phyloP scores from a whole-genome alignment of 2,329 filamentous ascomycete genomes.

The Exutisphaerella laricina region DNA sequence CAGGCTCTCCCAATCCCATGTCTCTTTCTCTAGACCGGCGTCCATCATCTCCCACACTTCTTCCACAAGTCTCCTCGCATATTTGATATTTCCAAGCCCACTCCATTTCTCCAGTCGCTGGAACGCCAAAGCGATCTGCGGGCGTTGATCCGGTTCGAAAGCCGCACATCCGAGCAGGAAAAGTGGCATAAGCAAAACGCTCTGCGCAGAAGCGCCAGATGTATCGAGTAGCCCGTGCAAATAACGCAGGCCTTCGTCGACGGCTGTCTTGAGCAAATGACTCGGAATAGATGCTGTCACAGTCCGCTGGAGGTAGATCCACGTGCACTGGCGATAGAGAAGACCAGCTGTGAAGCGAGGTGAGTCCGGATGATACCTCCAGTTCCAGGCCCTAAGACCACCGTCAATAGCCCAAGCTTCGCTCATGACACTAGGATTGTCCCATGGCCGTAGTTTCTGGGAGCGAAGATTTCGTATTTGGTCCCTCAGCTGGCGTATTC shows the following conservation, averaged over 20 bases:
- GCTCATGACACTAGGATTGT: slow-evolving; percentile 68
- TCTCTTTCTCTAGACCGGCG: slow-evolving; percentile 46
- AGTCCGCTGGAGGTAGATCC: slow-evolving; percentile 59
- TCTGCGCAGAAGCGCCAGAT: slow-evolving; percentile 45
- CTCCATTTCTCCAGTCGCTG: slow-evolving; percentile 51
- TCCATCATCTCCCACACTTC: slow-evolving; percentile 58
- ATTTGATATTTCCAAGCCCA: slow-evolving; percentile 53
- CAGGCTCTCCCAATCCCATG: slow-evolving; percentile 60
- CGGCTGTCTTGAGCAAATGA: slow-evolving; percentile 51
- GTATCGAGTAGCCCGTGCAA: slow-evolving; percentile 47
- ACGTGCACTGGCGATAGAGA: slow-evolving; percentile 57
- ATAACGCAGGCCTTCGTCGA: slow-evolving; percentile 54
- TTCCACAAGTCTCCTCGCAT: slow-evolving; percentile 51
- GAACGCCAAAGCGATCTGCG: slow-evolving; percentile 52
- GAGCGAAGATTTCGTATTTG: slow-evolving; percentile 64
- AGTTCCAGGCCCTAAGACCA: slow-evolving; percentile 68
- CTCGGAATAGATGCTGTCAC: slow-evolving; percentile 51
- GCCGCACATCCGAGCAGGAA: slow-evolving; percentile 58
- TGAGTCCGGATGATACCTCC: slow-evolving; percentile 48
- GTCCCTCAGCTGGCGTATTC: slow-evolving; percentile 73
- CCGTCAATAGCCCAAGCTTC: slow-evolving; percentile 70
- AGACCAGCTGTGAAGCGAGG: slow-evolving; percentile 53
- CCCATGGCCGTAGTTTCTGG: slow-evolving; percentile 52
- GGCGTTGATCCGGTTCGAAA: slow-evolving; percentile 50
- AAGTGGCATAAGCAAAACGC: slow-evolving; percentile 56